Base-by-base conservation (phyloP, 345 rosid species). In the Salix udensis region DNA sequence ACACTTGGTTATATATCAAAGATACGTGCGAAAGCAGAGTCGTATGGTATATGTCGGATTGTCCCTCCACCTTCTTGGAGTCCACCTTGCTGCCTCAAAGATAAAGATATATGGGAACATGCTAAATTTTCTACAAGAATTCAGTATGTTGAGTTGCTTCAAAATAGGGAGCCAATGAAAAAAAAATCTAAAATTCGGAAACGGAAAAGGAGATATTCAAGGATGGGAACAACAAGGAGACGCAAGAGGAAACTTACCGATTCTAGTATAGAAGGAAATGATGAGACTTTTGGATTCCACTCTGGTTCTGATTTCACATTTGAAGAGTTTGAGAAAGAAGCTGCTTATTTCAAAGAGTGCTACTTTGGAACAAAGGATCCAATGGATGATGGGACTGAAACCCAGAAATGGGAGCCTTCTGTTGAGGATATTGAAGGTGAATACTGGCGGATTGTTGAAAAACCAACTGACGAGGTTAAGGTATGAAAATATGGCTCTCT, bases 381-480 rank as follows among this genome's bases (percentile, higher is more conserved):
- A 1, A 8, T 69, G 64, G 88, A 80, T 31, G 77, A 40, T 72
- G 77, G 68, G 18, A 77, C 71, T 77, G 89, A 81, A 80, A 58
- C 39, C 31, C 79, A 80, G 74, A 88, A 77, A 75, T 85, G 85
- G 84, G 88, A 88, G 72, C 97, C 94, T 10, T 85, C 91, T 73
- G 87, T 88, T 36, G 89, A 91, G 79, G 90, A 91, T 62, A 89
- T 96, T 44, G 99, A 96, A 88, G 99, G 96, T 70, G 99, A 96
- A 84, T 93, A 89, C 80, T 96, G 99, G 99, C 89, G 99, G 74
- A 92, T 96, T 80, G 85, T 93, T 70, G 99, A 96, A 86, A 93
- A 85, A 74, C 87, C 96, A 52, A 91, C 93, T 4, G 96, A 91
- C 70, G 98, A 96, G 82, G 97, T 96, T 64, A 98, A 96, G 98